Percentiles rank a stretch among this genome's conserved stretches.
Conservation (phyloP, 495 filamentous ascomycete genomes). For the Penicillium tannophilum region DNA sequence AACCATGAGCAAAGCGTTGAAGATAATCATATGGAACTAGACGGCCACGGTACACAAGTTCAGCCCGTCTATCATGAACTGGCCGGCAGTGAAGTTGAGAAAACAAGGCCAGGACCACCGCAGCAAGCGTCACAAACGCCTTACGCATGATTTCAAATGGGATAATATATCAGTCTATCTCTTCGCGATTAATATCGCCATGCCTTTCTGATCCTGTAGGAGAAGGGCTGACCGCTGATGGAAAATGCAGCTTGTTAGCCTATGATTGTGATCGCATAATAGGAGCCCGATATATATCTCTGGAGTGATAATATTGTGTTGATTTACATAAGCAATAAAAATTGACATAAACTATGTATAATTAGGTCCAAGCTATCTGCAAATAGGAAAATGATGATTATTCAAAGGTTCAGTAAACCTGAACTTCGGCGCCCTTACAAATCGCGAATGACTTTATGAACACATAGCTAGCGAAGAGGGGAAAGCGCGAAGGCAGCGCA, state of each 20-base stretch:
- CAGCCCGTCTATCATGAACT: conserved; percentile 25
- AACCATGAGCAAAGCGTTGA: conserved; percentile 15
- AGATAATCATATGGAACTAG: conserved; percentile 19
- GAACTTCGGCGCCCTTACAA: no score
- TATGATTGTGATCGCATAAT: no score
- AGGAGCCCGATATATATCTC: no score
- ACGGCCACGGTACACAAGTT: conserved; percentile 18
- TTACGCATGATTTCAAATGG: conserved; percentile 2
- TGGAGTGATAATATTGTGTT: no score
- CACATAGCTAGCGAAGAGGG: no score
- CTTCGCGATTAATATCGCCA: not conserved
- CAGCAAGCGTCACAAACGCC: not conserved
- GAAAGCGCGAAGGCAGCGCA: no score
- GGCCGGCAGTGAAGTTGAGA: conserved; percentile 10
- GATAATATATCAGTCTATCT: not conserved
- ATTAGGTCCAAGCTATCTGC: no score
- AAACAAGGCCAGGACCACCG: not conserved
- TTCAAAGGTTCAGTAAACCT: no score
- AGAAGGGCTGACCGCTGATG: not conserved
- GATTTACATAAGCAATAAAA: no score
- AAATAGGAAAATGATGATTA: no score
- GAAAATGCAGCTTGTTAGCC: not conserved
- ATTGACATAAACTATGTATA: no score
- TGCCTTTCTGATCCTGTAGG: not conserved
- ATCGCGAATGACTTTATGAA: no score